A percentile compares a stretch with the other conserved stretches of the same genome.
Conservation (phyloP, 2,329 filamentous ascomycete species). For the Fusarium caatingaense region DNA sequence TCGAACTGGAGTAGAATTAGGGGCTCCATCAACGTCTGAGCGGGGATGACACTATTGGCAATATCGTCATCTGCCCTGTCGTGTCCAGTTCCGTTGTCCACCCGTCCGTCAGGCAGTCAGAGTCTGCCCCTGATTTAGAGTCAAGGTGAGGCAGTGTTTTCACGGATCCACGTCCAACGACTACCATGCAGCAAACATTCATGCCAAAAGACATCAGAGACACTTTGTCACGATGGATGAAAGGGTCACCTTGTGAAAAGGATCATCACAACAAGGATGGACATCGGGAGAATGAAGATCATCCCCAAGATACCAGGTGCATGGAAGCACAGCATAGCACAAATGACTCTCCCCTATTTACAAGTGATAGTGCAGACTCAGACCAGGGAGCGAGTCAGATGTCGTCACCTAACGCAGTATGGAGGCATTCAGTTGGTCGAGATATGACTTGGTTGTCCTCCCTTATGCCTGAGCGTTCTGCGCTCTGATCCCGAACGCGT, state of each 20-base stretch:
- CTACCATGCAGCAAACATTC: not conserved
- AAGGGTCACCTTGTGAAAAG: not conserved
- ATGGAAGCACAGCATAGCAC: not conserved
- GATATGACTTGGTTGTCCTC: slow-evolving; percentile 12
- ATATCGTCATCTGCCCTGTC: slow-evolving; percentile 38
- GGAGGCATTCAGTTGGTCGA: not conserved
- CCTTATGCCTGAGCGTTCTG: slow-evolving; percentile 25
- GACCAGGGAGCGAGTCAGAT: slow-evolving; percentile 27
- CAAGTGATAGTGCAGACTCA: not conserved
- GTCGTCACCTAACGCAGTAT: slow-evolving; percentile 2
- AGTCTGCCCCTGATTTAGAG: slow-evolving; percentile 12
- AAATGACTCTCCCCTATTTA: not conserved
- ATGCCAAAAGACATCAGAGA: not conserved
- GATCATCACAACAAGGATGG: not conserved
- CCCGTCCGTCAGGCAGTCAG: slow-evolving; percentile 1
- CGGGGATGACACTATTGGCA: slow-evolving; percentile 44
- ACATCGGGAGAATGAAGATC: not conserved
- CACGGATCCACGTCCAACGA: not conserved
- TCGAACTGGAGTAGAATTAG: slow-evolving; percentile 27
- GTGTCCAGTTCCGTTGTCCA: not conserved
- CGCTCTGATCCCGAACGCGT: slow-evolving; percentile 27
- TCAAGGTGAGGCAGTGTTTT: not conserved
- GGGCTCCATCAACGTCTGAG: slow-evolving; percentile 40
- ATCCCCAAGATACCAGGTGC: not conserved
- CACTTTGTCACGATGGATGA: not conserved